A percentile compares a stretch with the other conserved stretches of the same genome.
These are phyloP conservation scores for Ceratobasidium theobromae DNA, from an alignment of 1,284 basidiomycete species.

Conservation along the genomic window DNA sequence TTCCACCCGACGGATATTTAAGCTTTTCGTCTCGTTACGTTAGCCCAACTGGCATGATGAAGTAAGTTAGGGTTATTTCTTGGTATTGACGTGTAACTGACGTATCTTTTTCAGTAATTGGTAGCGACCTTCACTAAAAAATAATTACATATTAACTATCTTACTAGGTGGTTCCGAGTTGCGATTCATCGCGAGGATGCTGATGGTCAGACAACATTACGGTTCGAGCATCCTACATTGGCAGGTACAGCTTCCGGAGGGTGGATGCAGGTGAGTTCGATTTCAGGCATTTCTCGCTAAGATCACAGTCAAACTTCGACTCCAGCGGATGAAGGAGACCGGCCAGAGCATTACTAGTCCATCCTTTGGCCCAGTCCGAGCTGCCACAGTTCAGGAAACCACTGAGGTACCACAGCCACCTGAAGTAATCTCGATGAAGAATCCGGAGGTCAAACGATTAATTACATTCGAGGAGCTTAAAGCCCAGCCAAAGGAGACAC, in stretches of 20 bases:
- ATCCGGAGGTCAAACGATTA: conserved; percentile 47
- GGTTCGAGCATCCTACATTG: conserved; percentile 64
- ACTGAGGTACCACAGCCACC: conserved; percentile 38
- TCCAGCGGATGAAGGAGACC: conserved; percentile 52
- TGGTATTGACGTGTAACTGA: background rate
- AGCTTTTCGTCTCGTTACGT: conserved; percentile 38
- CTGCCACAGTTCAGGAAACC: conserved; percentile 1
- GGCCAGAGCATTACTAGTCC: conserved; percentile 54
- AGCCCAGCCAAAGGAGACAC: conserved; percentile 49
- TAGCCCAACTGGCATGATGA: conserved; percentile 62
- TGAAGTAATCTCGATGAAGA: conserved; percentile 44
- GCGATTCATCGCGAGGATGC: conserved; percentile 49
- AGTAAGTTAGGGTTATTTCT: conserved; percentile 39
- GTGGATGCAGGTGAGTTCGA: conserved; percentile 56
- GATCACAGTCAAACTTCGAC: background rate
- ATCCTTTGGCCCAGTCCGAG: conserved; percentile 42
- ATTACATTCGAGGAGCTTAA: conserved; percentile 55
- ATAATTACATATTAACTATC: background rate
- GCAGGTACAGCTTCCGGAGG: conserved; percentile 55
- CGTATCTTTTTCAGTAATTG: conserved; percentile 42
- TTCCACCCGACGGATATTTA: background rate
- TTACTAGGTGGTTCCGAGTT: conserved; percentile 60
- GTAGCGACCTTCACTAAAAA: conserved; percentile 36
- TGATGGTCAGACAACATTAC: conserved; percentile 42
- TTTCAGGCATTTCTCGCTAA: background rate